These are phyloP conservation scores for Puccinia triticina DNA, from an alignment of 1,284 basidiomycete species.

Conservation along the genomic window DNA sequence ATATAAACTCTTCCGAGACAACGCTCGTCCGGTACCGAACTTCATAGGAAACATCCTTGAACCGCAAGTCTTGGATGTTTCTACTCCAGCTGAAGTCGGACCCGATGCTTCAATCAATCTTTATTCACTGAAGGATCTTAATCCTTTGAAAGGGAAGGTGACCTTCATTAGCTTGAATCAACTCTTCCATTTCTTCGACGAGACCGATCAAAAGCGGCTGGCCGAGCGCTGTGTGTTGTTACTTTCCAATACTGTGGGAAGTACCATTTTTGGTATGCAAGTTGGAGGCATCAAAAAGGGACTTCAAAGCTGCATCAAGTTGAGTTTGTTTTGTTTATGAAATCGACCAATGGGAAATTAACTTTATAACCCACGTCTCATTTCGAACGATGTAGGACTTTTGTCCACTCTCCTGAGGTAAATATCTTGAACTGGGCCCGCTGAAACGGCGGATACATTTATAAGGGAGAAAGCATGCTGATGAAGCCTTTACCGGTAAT, in stretches of 20 bases:
- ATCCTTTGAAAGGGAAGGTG: conserved; percentile 19
- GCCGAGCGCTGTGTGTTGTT: conserved; percentile 13
- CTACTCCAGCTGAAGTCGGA: not conserved
- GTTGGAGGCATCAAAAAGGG: not conserved
- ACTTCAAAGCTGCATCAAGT: not conserved
- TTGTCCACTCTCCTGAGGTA: conserved; percentile 14
- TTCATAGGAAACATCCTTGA: conserved; percentile 28
- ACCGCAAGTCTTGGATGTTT: not conserved
- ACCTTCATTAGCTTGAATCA: not conserved
- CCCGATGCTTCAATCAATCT: not conserved
- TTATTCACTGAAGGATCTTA: conserved; percentile 13
- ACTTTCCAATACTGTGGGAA: conserved; percentile 20
- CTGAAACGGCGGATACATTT: no score
- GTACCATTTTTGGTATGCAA: conserved; percentile 29
- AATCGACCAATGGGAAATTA: no score
- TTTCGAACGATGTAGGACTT: not conserved
- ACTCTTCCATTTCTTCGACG: conserved; percentile 27
- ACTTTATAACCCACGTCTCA: not conserved
- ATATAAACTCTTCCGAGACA: conserved; percentile 14
- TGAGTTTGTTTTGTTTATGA: not conserved
- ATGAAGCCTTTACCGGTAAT: no score
- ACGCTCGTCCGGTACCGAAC: not conserved
- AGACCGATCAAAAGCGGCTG: not conserved
- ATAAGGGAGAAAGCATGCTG: not conserved
- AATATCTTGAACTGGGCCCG: not conserved